Conservation (phyloP, 2,329 filamentous ascomycete species). For the Arthrobotrys sinensis region DNA sequence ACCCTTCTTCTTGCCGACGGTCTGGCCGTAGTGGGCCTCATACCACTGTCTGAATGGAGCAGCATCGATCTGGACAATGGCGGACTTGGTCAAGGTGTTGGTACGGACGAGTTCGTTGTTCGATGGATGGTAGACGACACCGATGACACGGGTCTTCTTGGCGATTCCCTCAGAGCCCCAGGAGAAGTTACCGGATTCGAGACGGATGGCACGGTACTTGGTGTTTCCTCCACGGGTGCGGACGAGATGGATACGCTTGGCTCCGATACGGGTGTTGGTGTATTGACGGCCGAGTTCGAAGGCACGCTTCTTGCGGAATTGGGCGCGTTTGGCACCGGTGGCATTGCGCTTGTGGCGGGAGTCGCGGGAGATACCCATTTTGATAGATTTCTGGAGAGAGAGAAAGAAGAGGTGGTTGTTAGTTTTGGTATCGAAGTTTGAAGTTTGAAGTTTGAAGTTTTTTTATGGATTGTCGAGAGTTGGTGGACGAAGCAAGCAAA, state of each 20-base stretch:
- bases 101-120: slow-evolving; percentile 99
- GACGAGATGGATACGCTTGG: slow-evolving; percentile 96
- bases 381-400: slow-evolving; percentile 72
- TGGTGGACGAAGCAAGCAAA: neutral
- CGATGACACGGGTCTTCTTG: slow-evolving; percentile 99
- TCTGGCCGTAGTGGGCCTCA: slow-evolving; percentile 98
- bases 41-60: slow-evolving; percentile 99
- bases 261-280: slow-evolving; percentile 98
- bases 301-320: slow-evolving; percentile 97
- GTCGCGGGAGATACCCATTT: slow-evolving; percentile 99
- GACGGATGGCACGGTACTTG: slow-evolving; percentile 99
- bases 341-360: slow-evolving; percentile 99
- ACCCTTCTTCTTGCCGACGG: slow-evolving; percentile 90
- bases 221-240: slow-evolving; percentile 98
- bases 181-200: slow-evolving; percentile 99
- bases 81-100: slow-evolving; percentile 99
- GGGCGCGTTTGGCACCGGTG: slow-evolving; percentile 96
- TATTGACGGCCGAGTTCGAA: slow-evolving; percentile 99
- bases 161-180: slow-evolving; percentile 98
- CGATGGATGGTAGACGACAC: slow-evolving; percentile 97
- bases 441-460: slow-evolving; percentile 4
- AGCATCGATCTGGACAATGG: slow-evolving; percentile 98
- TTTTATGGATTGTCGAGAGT: neutral
- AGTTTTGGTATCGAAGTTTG: slow-evolving; percentile 12
- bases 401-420: slow-evolving; percentile 64